Percentiles rank a stretch among this genome's conserved stretches.
Evolutionary conservation across 768 basidiomycete species (phyloP).

Genomic region (Lactarius deliciosus): DNA sequence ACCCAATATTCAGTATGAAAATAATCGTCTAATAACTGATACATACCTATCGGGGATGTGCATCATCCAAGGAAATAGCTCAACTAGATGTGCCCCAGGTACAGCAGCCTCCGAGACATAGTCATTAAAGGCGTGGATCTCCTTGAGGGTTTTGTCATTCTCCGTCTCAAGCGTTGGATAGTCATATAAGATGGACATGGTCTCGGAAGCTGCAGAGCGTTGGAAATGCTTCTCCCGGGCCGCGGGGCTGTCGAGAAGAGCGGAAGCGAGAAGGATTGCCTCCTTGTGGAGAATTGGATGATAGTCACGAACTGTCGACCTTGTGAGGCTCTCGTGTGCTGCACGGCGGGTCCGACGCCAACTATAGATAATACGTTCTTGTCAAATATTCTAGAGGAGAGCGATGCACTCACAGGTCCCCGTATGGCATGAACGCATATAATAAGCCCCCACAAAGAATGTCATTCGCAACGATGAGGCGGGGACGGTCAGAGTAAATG

Average conservation of each 20-base stretch:
- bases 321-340: constrained; percentile 16
- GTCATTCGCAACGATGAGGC: constrained; percentile 36
- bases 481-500: constrained; percentile 34
- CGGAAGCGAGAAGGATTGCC: constrained; percentile 4
- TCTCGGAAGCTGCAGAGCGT: constrained; percentile 8
- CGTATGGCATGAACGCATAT: constrained; percentile 32
- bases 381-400: not conserved
- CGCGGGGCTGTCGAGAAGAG: not conserved
- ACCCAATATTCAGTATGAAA: not conserved
- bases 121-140: constrained; percentile 4
- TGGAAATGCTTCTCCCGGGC: constrained; percentile 9
- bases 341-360: constrained; percentile 21
- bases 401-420: constrained; percentile 28
- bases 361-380: not conserved
- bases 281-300: constrained; percentile 13
- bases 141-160: constrained; percentile 12
- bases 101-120: constrained; percentile 9
- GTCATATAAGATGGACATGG: constrained; percentile 17
- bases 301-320: constrained; percentile 2
- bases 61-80: constrained; percentile 28
- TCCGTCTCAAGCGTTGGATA: constrained; percentile 8
- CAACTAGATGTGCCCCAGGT: constrained; percentile 31
- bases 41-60: constrained; percentile 16
- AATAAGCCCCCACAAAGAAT: constrained; percentile 36
- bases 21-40: not conserved